Evolutionary conservation across 257 asterid species (phyloP).

Genomic region (Cordia subcordata): DNA sequence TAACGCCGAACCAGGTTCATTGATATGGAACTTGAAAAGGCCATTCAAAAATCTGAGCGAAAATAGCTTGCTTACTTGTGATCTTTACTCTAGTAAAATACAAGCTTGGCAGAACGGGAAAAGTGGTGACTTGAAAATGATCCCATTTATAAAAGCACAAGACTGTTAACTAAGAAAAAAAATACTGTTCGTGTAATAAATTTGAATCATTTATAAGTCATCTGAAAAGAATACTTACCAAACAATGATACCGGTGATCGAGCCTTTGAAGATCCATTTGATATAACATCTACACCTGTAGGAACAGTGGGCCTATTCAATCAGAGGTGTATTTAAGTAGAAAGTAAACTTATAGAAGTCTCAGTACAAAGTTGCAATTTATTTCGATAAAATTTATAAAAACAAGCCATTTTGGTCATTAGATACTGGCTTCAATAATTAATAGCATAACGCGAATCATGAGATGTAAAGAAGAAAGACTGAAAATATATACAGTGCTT

Average conservation of each 20-base stretch:
- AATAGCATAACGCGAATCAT: background rate
- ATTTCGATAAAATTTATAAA: no score
- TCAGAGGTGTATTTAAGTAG: background rate
- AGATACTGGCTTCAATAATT: no score
- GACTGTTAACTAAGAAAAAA: background rate
- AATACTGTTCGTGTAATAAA: background rate
- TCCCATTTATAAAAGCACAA: background rate
- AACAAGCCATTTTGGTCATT: no score
- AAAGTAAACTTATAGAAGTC: background rate
- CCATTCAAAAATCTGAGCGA: no score
- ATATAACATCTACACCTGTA: conserved; percentile 50
- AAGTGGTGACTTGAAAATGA: background rate
- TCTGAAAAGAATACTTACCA: conserved; percentile 36
- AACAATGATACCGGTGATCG: conserved; percentile 68
- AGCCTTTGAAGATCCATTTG: conserved; percentile 56
- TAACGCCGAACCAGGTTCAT: no score
- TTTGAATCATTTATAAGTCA: background rate
- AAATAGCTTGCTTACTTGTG: no score
- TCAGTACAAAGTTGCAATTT: no score
- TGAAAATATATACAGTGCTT: background rate
- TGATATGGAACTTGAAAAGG: no score
- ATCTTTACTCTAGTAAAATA: no score
- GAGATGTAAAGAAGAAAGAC: background rate
- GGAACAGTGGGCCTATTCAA: conserved; percentile 1
- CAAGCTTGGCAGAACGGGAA: no score